Conservation (phyloP, 768 basidiomycete genomes). For the Mycena vulgaris region DNA sequence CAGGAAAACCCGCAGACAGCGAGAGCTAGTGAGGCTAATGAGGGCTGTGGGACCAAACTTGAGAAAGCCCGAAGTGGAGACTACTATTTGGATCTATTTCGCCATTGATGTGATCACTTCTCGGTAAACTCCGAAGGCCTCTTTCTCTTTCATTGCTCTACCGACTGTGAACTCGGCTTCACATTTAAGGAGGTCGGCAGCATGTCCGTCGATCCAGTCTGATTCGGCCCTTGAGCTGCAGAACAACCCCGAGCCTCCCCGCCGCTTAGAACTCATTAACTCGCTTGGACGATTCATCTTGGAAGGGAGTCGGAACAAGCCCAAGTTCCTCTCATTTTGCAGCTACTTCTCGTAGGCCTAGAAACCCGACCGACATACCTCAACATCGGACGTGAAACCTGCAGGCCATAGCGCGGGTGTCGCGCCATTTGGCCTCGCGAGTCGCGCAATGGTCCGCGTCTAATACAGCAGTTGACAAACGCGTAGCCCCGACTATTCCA, state of each 20-base stretch:
- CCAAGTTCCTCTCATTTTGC: constrained; percentile 13
- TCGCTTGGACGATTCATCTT: constrained; percentile 14
- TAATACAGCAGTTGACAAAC: constrained; percentile 1
- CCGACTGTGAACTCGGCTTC: too few relatives aligned
- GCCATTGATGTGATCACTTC: background rate
- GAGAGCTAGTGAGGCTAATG: too few relatives aligned
- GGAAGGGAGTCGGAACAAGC: constrained; percentile 1
- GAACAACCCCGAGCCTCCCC: background rate
- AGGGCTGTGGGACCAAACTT: too few relatives aligned
- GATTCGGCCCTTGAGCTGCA: constrained; percentile 2
- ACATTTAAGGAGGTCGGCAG: too few relatives aligned
- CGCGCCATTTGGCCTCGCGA: background rate
- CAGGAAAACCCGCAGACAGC: too few relatives aligned
- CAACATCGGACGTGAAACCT: background rate
- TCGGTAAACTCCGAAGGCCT: background rate
- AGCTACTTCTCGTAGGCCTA: constrained; percentile 12
- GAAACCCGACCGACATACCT: background rate
- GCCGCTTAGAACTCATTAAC: constrained; percentile 1
- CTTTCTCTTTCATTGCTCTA: too few relatives aligned
- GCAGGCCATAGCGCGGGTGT: background rate
- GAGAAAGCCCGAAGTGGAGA: too few relatives aligned
- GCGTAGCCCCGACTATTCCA: constrained; percentile 18
- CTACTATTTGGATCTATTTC: background rate
- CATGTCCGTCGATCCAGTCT: too few relatives aligned
- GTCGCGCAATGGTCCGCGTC: constrained; percentile 9